Evolutionary conservation across 805 yeast genomes (phyloP), one percentile per base, ranked within the genome.

Genomic region (Saccharomycopsis schoenii): DNA sequence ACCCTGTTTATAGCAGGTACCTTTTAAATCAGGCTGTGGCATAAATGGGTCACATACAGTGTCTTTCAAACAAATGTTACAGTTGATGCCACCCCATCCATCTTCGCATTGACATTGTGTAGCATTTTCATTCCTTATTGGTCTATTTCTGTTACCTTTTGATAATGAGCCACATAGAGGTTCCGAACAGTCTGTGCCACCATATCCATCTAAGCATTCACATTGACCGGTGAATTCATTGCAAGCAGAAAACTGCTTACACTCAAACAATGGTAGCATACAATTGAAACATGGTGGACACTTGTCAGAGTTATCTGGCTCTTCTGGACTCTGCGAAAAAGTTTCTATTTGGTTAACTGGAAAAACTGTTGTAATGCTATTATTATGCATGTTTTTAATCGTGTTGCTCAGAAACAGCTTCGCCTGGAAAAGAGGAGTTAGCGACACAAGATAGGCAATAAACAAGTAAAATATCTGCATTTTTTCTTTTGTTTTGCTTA

Each of bases 221-320:
- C 99, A 94, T 69, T 85, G 80, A 1, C 99, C 99, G 4, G 93
- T 88, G 72, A 77, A 89, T 40, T 86, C 81, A 71, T 94, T 89
- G 74, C 99, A 94, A n/a, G 73, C 73, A 34, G 96, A 91, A 69
- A 85, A 94, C 68, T 94, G 99, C 62, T 88, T 83, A 73, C 99
- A 94, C 65, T 84, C 86, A 68, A 88, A 91, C 65, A 91, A 86
- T 1, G 97, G 96, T 12, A 91, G 78, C 78, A 90, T 88, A 76
- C 99, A 94, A 73, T 94, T 93, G 81, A 94, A 94, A 69, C 97
- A 89, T 0, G 96, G 96, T 0, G 96, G 96, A 68, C 96, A 89
- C 57, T 80, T 76, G 11, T 77, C 83, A 36, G 65, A 62, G 40
- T 62, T 64, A 29, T 59, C 60, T 12, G 39, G 52, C n/a, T 55